phyloP scores from a whole-genome alignment of 2,329 filamentous ascomycete genomes.

The Cryoendolithus antarcticus region DNA sequence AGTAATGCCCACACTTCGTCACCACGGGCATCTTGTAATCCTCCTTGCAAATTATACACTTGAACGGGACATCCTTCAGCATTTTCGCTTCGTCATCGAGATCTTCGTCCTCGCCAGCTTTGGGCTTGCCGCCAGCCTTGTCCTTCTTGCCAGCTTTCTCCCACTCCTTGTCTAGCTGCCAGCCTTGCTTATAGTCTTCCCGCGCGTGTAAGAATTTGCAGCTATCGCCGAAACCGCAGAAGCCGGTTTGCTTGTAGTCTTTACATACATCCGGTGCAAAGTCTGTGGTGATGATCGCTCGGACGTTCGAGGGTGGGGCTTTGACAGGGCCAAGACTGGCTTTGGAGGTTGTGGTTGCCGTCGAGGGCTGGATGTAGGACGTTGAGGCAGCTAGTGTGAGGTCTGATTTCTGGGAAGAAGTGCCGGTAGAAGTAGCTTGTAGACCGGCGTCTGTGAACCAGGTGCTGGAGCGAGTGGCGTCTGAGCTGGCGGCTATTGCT shows the following conservation, averaged over 20 bases:
- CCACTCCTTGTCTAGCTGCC: conserved; percentile 93
- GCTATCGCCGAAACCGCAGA: conserved; percentile 60
- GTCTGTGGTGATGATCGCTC: conserved; percentile 81
- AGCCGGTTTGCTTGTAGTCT: conserved; percentile 75
- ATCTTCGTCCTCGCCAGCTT: conserved; percentile 38
- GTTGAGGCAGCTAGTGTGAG: conserved; percentile 57
- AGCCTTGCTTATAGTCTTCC: conserved; percentile 77
- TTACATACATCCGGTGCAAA: conserved; percentile 92
- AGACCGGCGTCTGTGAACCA: conserved; percentile 68
- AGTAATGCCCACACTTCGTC: conserved; percentile 91
- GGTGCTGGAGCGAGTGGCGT: conserved; percentile 78
- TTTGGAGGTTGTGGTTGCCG: conserved; percentile 47
- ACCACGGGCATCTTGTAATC: conserved; percentile 69
- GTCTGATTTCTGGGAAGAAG: conserved; percentile 22
- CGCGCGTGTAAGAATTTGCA: conserved; percentile 73
- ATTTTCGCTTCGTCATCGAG: conserved; percentile 55
- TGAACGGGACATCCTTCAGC: conserved; percentile 76
- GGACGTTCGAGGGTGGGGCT: conserved; percentile 66
- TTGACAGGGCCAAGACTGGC: conserved; percentile 67
- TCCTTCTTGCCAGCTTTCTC: conserved; percentile 64
- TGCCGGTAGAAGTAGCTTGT: conserved; percentile 8
- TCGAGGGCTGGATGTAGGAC: conserved; percentile 57
- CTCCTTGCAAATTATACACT: conserved; percentile 73
- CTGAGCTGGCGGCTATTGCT: conserved; percentile 57
- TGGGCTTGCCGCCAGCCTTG: conserved; percentile 44